Percentiles rank a stretch among this genome's conserved stretches.
phyloP scores from a whole-genome alignment of 768 basidiomycete genomes.

The Pilatotrama ljubarskyi region DNA sequence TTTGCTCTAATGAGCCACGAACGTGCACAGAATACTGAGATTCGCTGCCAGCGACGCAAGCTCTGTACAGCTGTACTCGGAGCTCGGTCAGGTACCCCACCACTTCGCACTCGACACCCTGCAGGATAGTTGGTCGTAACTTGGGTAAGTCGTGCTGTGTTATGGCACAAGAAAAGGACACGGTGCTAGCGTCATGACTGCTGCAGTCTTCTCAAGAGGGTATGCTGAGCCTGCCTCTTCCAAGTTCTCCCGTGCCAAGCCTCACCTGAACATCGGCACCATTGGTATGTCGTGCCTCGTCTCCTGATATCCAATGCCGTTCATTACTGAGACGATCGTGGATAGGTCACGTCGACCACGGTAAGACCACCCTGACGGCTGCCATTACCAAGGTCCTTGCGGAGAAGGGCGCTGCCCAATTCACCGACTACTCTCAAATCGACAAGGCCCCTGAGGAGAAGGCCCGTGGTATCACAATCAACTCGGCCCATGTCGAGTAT shows the following conservation, averaged over 20 bases:
- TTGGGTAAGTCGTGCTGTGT: conserved; percentile 13
- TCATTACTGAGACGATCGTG: not conserved
- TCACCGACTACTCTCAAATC: conserved; percentile 96
- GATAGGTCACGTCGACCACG: conserved; percentile 92
- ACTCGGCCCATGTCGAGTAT: conserved; percentile 98
- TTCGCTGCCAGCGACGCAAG: conserved; percentile 25
- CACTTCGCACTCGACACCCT: conserved; percentile 20
- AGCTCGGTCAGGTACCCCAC: conserved; percentile 29
- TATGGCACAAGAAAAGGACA: not conserved
- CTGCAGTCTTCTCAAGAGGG: conserved; percentile 57
- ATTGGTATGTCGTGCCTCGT: conserved; percentile 61
- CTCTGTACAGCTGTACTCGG: conserved; percentile 29
- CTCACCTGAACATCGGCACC: conserved; percentile 95
- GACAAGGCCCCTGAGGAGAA: conserved; percentile 99
- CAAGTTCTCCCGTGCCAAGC: conserved; percentile 73
- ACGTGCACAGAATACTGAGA: not conserved
- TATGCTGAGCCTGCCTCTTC: conserved; percentile 63
- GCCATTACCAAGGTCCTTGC: conserved; percentile 94
- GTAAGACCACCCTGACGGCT: conserved; percentile 96
- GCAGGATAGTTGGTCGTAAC: conserved; percentile 23
- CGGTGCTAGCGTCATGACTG: not conserved
- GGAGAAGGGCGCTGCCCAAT: conserved; percentile 69
- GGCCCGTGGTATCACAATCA: conserved; percentile 99
- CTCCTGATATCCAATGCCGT: not conserved
- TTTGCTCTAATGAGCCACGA: not conserved